Evolutionary conservation across 371 early-diverging fungal genomes (phyloP).

Genomic region (Mortierella sp.): DNA sequence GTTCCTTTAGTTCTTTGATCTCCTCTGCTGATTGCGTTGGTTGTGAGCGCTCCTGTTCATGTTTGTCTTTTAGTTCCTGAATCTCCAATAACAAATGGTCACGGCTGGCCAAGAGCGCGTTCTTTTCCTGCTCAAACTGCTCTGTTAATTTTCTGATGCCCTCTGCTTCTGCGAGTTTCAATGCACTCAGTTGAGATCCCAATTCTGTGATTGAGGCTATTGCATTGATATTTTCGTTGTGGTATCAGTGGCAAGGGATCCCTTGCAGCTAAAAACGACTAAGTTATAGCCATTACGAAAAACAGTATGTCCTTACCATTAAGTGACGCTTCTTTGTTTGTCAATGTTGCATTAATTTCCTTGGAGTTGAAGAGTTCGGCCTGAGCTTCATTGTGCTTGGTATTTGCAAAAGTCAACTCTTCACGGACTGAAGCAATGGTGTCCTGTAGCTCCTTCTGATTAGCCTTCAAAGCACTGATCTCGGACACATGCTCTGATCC

Average conservation of each 20-base stretch:
- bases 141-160: constrained; percentile 30
- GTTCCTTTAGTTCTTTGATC: constrained; percentile 26
- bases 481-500: constrained; percentile 12
- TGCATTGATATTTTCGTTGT: not conserved
- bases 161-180: constrained; percentile 20
- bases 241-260: not conserved
- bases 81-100: constrained; percentile 27
- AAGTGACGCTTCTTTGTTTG: constrained; percentile 16
- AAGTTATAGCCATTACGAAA: no score
- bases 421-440: constrained; percentile 6
- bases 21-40: constrained; percentile 26
- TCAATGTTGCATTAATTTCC: constrained; percentile 6
- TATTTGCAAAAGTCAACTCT: constrained; percentile 16
- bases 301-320: no score
- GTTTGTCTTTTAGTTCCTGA: constrained; percentile 41
- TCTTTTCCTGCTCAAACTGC: constrained; percentile 58
- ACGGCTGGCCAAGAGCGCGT: constrained; percentile 6
- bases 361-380: constrained; percentile 24
- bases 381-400: constrained; percentile 8
- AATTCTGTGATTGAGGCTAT: constrained; percentile 25
- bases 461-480: constrained; percentile 5
- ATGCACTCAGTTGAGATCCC: constrained; percentile 8
- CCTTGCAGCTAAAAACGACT: no score
- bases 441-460: constrained; percentile 21
- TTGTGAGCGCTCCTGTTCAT: constrained; percentile 33